phyloP scores from a whole-genome alignment of 2,329 filamentous ascomycete genomes.

The Monilinia aucupariae region DNA sequence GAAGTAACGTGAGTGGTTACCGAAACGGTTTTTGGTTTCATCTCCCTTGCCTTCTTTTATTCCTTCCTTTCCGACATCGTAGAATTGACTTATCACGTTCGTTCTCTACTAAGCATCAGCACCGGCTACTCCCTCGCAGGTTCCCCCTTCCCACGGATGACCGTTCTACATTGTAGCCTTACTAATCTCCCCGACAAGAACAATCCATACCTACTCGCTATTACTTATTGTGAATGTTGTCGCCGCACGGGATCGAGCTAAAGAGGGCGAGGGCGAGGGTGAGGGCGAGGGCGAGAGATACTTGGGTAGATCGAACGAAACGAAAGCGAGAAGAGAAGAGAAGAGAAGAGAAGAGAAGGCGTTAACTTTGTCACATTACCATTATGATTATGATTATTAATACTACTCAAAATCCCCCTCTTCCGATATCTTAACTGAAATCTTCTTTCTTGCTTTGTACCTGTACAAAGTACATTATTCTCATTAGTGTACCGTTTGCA shows the following conservation, averaged over 20 bases:
- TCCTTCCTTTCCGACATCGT: neutral
- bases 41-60: neutral
- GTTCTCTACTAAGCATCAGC: constrained; percentile 9
- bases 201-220: neutral
- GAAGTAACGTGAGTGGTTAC: no score
- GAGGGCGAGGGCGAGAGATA: neutral
- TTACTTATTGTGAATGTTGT: neutral
- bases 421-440: neutral
- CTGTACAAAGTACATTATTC: no score
- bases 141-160: neutral
- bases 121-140: constrained; percentile 1
- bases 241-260: no score
- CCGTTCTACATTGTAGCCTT: neutral
- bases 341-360: no score
- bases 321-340: neutral
- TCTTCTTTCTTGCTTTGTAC: neutral
- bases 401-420: neutral
- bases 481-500: no score
- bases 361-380: neutral
- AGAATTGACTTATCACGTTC: neutral
- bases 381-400: neutral
- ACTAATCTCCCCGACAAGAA: neutral
- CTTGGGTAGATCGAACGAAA: neutral
- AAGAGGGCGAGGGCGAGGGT: neutral
- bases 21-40: neutral